Conservation (phyloP, 352 stramenopile species). For the Phytopythium litorale region DNA sequence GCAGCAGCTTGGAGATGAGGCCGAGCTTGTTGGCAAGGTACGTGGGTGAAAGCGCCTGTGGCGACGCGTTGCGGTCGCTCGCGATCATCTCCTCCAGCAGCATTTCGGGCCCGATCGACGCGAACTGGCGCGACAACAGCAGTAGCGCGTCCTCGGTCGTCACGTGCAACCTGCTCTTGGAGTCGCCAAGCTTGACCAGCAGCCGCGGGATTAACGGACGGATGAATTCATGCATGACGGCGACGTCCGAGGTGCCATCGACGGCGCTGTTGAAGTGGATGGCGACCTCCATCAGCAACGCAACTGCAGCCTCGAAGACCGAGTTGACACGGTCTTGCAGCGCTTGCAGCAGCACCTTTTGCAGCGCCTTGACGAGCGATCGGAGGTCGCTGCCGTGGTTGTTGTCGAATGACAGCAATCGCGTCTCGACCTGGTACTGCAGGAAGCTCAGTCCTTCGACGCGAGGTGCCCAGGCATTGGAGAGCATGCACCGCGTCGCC, state of each 20-base stretch:
- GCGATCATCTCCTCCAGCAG: conserved; percentile 75
- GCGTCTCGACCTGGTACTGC: conserved; percentile 59
- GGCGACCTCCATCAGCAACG: conserved; percentile 70
- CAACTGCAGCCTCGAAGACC: conserved; percentile 70
- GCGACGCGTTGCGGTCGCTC: conserved; percentile 52
- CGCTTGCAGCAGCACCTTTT: conserved; percentile 52
- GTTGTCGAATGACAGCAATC: conserved; percentile 39
- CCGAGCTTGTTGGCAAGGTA: conserved; percentile 73
- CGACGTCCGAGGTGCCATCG: conserved; percentile 16
- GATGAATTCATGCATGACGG: conserved; percentile 45
- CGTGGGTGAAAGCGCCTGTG: conserved; percentile 42
- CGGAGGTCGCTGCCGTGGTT: conserved; percentile 2
- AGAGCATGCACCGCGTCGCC: conserved; percentile 69
- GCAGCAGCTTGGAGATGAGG: conserved; percentile 65
- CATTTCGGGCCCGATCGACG: conserved; percentile 58
- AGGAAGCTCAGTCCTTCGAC: conserved; percentile 78
- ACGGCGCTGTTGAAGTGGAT: conserved; percentile 42
- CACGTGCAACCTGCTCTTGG: conserved; percentile 66
- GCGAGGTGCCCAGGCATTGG: conserved; percentile 74
- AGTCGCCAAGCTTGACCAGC: conserved; percentile 73
- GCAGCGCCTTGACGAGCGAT: conserved; percentile 32
- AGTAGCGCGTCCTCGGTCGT: conserved; percentile 71
- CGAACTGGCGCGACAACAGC: conserved; percentile 55
- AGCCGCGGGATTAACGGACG: conserved; percentile 65
- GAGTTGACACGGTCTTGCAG: conserved; percentile 76